A percentile compares a stretch with the other conserved stretches of the same genome.
phyloP scores from a whole-genome alignment of 257 asterid genomes.

The Craterostigma plantagineum region DNA sequence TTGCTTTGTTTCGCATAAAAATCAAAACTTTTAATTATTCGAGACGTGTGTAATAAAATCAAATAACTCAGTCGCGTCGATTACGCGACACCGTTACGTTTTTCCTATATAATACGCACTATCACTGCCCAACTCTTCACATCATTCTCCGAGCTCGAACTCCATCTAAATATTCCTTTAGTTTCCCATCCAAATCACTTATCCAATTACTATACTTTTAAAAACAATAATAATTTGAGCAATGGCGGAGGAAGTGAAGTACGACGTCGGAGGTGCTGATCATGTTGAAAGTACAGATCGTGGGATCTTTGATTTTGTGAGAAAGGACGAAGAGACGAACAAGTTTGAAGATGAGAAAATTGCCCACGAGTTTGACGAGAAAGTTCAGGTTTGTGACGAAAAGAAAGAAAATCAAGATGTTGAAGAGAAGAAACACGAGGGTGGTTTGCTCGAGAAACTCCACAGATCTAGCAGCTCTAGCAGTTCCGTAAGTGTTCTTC shows the following conservation, averaged over 20 bases:
- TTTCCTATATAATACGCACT: too few species aligned
- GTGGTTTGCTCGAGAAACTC: slow-evolving; percentile 34
- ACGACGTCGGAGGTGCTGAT: slow-evolving; percentile 12
- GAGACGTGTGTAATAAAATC: too few species aligned
- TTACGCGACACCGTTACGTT: too few species aligned
- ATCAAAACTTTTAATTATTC: too few species aligned
- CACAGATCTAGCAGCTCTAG: slow-evolving; percentile 37
- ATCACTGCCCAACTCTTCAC: too few species aligned
- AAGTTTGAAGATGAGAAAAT: slow-evolving; percentile 27
- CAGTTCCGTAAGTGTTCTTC: slow-evolving; percentile 89
- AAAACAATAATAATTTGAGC: too few species aligned
- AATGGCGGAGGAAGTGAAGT: slow-evolving; percentile 41
- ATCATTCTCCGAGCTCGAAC: too few species aligned
- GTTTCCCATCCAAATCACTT: too few species aligned
- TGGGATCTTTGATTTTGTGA: slow-evolving; percentile 40
- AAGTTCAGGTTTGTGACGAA: slow-evolving; percentile 31
- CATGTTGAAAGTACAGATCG: slow-evolving; percentile 31
- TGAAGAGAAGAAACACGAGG: slow-evolving; percentile 17
- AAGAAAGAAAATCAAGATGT: slow-evolving; percentile 13
- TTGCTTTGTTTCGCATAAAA: too few species aligned
- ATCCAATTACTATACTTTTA: too few species aligned
- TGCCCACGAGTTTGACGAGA: slow-evolving; percentile 32
- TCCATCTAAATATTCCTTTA: too few species aligned
- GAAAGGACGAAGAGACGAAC: slow-evolving; percentile 33
- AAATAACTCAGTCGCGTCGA: too few species aligned